Conservation (phyloP, 2,329 filamentous ascomycete species). For the Cryphonectria japonica region DNA sequence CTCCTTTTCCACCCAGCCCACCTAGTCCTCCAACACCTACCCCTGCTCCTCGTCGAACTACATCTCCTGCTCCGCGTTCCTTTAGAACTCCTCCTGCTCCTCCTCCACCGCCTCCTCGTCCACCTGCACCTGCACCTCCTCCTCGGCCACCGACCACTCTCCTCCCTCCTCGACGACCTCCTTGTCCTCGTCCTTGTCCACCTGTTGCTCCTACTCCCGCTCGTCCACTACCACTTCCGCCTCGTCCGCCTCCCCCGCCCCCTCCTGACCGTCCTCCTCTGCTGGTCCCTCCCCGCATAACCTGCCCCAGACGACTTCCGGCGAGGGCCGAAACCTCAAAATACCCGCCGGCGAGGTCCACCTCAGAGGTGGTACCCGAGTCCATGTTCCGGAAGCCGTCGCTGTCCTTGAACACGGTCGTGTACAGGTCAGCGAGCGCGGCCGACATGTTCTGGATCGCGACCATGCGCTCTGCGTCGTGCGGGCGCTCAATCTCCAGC, state of each 20-base stretch:
- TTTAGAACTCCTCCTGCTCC: not conserved
- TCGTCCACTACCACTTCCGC: not conserved
- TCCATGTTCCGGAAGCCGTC: constrained; percentile 63
- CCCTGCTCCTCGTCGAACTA: not conserved
- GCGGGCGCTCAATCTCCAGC: constrained; percentile 76
- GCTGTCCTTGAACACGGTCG: constrained; percentile 74
- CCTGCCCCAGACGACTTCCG: not conserved
- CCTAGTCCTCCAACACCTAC: too few relatives aligned
- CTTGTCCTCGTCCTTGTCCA: not conserved
- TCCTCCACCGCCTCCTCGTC: too few relatives aligned
- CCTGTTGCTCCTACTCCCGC: not conserved
- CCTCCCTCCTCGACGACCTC: not conserved
- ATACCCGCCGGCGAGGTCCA: constrained; percentile 19
- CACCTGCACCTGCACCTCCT: not conserved
- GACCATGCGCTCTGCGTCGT: constrained; percentile 73
- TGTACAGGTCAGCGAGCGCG: constrained; percentile 71
- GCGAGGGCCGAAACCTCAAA: constrained; percentile 8
- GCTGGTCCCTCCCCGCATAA: not conserved
- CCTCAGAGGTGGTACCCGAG: constrained; percentile 31
- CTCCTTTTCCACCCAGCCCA: too few relatives aligned
- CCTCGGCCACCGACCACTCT: not conserved
- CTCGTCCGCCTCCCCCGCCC: not conserved
- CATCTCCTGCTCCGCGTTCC: not conserved
- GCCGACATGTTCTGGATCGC: constrained; percentile 74
- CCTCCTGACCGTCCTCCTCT: not conserved